Evolutionary conservation across 192 early-diverging fungal species (phyloP).

Genomic region (Rhizophagus prolifer): DNA sequence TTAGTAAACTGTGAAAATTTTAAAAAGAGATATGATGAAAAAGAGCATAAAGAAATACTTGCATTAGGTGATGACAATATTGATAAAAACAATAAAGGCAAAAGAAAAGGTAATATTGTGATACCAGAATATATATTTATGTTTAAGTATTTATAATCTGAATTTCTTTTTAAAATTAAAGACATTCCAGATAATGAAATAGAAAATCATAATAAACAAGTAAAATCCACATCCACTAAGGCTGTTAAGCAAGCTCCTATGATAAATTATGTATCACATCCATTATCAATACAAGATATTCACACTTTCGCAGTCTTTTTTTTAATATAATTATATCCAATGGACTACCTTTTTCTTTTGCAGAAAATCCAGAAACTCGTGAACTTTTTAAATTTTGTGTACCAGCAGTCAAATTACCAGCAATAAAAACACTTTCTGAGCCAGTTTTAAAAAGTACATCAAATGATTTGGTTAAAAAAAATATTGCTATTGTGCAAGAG

Average conservation of each 20-base stretch:
- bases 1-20: slow-evolving; percentile 6
- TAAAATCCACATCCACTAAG: background rate
- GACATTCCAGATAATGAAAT: no score
- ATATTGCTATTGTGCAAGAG: background rate
- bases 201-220: no score
- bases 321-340: background rate
- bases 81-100: no score
- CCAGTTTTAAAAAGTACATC: background rate
- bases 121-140: no score
- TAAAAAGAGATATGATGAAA: background rate
- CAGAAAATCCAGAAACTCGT: background rate
- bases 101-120: no score
- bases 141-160: no score
- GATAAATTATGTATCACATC: background rate
- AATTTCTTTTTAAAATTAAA: no score
- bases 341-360: background rate
- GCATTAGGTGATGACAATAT: no score
- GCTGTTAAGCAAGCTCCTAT: background rate
- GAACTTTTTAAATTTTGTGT: background rate
- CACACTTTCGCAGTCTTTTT: background rate
- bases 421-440: background rate
- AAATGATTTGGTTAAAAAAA: background rate
- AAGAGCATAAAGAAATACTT: no score
- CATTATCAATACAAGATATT: background rate
- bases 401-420: background rate